phyloP scores from a whole-genome alignment of 192 early-diverging fungal genomes.

The Lunasporangiospora selenospora region DNA sequence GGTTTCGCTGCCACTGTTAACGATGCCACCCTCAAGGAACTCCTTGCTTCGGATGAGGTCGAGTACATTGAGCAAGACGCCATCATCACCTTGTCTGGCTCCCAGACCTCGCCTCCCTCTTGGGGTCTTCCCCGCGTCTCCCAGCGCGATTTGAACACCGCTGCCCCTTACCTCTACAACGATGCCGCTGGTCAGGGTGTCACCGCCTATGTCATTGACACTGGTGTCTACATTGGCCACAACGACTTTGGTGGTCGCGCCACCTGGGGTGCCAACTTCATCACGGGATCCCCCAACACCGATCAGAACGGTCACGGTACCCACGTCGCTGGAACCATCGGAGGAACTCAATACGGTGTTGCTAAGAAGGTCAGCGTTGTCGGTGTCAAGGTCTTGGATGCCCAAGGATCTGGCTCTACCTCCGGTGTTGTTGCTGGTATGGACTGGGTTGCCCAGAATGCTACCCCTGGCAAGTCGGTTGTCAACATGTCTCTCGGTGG shows the following conservation, averaged over 20 bases:
- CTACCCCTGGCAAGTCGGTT: slow-evolving; percentile 85
- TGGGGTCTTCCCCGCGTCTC: slow-evolving; percentile 53
- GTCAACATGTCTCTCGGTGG: slow-evolving; percentile 72
- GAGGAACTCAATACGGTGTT: slow-evolving; percentile 62
- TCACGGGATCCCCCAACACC: slow-evolving; percentile 17
- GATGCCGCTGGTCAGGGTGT: slow-evolving; percentile 61
- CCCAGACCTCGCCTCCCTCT: slow-evolving; percentile 28
- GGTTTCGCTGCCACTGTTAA: slow-evolving; percentile 66
- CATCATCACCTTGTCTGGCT: slow-evolving; percentile 11
- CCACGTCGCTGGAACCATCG: slow-evolving; percentile 54
- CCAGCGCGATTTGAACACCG: slow-evolving; percentile 16
- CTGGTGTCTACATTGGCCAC: slow-evolving; percentile 27
- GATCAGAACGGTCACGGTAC: slow-evolving; percentile 60
- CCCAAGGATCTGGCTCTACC: slow-evolving; percentile 57
- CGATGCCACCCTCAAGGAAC: slow-evolving; percentile 58
- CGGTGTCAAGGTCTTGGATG: slow-evolving; percentile 67
- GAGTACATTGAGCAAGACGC: slow-evolving; percentile 78
- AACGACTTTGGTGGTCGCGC: slow-evolving; percentile 53
- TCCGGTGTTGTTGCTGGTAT: slow-evolving; percentile 75
- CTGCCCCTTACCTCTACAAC: slow-evolving; percentile 64
- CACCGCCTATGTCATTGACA: slow-evolving; percentile 63
- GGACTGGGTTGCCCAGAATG: slow-evolving; percentile 80
- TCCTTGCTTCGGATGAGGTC: slow-evolving; percentile 61
- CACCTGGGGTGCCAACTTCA: slow-evolving; percentile 48
- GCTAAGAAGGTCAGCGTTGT: slow-evolving; percentile 66